phyloP scores from a whole-genome alignment of 306 rosid genomes.

The Sicyos edulis region DNA sequence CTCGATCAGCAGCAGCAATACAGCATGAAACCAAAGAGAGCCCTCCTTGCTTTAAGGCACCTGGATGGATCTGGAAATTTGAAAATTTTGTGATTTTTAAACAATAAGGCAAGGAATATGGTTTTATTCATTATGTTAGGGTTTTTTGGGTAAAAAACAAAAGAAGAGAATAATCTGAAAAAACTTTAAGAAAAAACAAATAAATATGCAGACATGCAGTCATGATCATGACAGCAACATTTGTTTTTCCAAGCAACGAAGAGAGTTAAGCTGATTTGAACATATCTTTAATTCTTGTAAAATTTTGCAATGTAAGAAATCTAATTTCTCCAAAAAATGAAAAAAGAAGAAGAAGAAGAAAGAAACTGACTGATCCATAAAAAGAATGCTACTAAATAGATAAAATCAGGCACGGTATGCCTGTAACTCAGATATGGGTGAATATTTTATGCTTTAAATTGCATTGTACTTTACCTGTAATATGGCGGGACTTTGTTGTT shows the following conservation, averaged over 20 bases:
- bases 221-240: conserved; percentile 1
- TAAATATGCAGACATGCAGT: not conserved
- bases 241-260: not conserved
- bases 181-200: not conserved
- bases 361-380: too few species aligned
- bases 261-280: not conserved
- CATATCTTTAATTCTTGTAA: too few species aligned
- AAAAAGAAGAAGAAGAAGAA: too few species aligned
- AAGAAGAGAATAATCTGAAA: too few species aligned
- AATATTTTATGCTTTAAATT: not conserved
- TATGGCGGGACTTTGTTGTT: conserved; percentile 85
- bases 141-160: too few species aligned
- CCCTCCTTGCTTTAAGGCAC: conserved; percentile 81
- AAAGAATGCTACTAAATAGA: not conserved
- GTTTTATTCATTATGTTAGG: not conserved
- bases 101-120: not conserved
- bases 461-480: conserved; percentile 57
- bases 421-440: not conserved
- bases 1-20: conserved; percentile 83
- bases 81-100: conserved; percentile 10
- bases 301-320: too few species aligned
- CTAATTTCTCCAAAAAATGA: too few species aligned
- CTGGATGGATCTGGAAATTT: conserved; percentile 82
- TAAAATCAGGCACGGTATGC: not conserved
- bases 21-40: conserved; percentile 80